These are phyloP conservation scores for Trichoderma aggressivum DNA, from an alignment of 2,329 filamentous ascomycete genomes.

Conservation along the genomic window DNA sequence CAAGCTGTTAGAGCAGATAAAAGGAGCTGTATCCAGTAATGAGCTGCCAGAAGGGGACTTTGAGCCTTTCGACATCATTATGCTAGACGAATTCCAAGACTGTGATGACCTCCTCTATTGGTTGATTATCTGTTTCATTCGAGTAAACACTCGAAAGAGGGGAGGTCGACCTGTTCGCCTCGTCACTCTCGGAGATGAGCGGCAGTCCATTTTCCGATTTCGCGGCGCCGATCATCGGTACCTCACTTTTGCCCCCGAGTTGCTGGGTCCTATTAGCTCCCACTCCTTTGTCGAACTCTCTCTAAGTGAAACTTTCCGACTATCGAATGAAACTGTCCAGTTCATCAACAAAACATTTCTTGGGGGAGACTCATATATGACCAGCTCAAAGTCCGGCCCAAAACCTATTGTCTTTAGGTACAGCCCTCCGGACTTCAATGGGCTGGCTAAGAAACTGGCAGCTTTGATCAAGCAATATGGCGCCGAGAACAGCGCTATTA, in stretches of 20 bases:
- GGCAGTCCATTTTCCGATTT: constrained; percentile 31
- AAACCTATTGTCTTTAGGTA: constrained; percentile 28
- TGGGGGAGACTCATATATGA: constrained; percentile 27
- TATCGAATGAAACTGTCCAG: constrained; percentile 24
- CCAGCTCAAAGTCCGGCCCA: constrained; percentile 29
- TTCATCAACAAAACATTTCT: constrained; percentile 31
- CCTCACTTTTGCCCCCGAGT: constrained; percentile 25
- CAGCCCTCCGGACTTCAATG: neutral
- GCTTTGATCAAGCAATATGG: constrained; percentile 4
- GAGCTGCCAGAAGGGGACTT: constrained; percentile 24
- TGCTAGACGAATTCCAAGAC: constrained; percentile 34
- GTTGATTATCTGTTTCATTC: constrained; percentile 27
- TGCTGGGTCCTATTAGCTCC: neutral
- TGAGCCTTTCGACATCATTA: constrained; percentile 30
- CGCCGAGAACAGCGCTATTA: neutral
- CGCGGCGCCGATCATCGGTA: constrained; percentile 30
- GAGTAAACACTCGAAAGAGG: constrained; percentile 21
- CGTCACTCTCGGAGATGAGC: constrained; percentile 32
- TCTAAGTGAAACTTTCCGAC: constrained; percentile 26
- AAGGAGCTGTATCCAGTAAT: neutral
- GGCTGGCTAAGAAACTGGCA: constrained; percentile 17
- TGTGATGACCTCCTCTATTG: constrained; percentile 29
- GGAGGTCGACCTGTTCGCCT: constrained; percentile 23
- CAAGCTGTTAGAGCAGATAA: neutral
- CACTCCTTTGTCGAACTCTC: neutral